Conservation (phyloP, 306 rosid species). For the Sicyos edulis region DNA sequence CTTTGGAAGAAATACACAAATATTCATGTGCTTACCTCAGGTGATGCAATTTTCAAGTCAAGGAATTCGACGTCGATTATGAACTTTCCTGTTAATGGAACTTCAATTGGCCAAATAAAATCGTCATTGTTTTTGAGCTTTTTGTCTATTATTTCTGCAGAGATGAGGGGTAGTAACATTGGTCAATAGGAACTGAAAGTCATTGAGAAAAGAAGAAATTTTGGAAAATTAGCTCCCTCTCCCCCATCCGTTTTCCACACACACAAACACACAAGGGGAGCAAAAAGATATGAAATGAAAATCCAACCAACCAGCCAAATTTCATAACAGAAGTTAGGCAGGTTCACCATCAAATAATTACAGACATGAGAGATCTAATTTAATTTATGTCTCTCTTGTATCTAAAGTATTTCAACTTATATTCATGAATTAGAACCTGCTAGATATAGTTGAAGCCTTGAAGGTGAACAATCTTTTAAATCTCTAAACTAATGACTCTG, state of each 20-base stretch:
- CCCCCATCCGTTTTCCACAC: background rate
- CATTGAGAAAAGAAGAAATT: background rate
- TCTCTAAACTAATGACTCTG: background rate
- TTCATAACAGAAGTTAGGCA: background rate
- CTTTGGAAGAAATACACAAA: slow-evolving; percentile 7
- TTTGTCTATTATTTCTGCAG: slow-evolving; percentile 67
- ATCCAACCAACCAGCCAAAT: background rate
- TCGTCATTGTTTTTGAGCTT: slow-evolving; percentile 75
- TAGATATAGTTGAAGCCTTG: no score
- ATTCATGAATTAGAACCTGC: background rate
- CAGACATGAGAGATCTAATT: background rate
- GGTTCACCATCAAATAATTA: background rate
- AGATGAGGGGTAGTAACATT: background rate
- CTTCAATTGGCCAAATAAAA: slow-evolving; percentile 89
- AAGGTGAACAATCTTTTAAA: background rate
- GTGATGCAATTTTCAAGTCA: slow-evolving; percentile 72
- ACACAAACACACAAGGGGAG: background rate
- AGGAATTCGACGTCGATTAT: slow-evolving; percentile 90
- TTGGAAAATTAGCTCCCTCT: background rate
- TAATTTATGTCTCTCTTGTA: background rate
- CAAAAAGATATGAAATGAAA: background rate
- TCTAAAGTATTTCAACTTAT: slow-evolving; percentile 1
- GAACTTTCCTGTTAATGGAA: slow-evolving; percentile 89
- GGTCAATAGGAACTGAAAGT: background rate
- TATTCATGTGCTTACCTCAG: slow-evolving; percentile 40